Evolutionary conservation across 2,329 filamentous ascomycete species (phyloP), one percentile per base, ranked within the genome.

Genomic region (Teratosphaeria destructans): DNA sequence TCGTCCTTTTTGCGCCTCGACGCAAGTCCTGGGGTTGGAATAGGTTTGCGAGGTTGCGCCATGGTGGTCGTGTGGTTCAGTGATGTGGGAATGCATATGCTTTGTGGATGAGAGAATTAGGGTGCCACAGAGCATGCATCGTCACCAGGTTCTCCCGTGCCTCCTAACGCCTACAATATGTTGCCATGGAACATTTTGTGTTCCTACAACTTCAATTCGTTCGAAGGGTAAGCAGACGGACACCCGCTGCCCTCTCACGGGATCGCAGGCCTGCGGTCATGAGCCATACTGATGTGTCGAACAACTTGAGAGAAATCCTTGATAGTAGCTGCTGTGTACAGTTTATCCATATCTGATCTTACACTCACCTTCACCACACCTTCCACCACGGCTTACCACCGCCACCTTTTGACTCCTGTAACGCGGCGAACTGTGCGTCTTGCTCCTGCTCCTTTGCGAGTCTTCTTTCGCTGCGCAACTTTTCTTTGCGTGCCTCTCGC

Each of bases 401-500:
- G 14, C 64, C 61, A 7, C 59, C 61, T 29, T 62, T 59, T 54
- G 58, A 56, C 43, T 62, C 64, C n/a, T 63, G 65, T 60, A 71
- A 59, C 10, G 65, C 66, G 26, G 70, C 68, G 55, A 69, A 68
- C 53, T 66, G 68, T 62, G 71, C 68, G 63, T 75, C 72, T 32
- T 77, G 73, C 53, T 76, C 74, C 58, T 76, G 72, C 59, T 79
- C 76, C 62, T 76, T 75, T 27, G 72, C 73, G 63, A 70, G 70
- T 60, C 77, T 64, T 60, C 76, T 69, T 57, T 77, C 75, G 55
- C 73, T 70, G 49, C 70, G 66, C 14, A 68, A 55, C 57, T 68
- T 68, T 61, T 78, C 76, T 64, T 74, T 76, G 61, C 74, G 74
- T n/a, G 73, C 72, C 63, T 77, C 77, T 47, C 77, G 73, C 53